These are phyloP conservation scores for Fusarium transvaalense DNA, from an alignment of 2,329 filamentous ascomycete genomes.

Conservation along the genomic window DNA sequence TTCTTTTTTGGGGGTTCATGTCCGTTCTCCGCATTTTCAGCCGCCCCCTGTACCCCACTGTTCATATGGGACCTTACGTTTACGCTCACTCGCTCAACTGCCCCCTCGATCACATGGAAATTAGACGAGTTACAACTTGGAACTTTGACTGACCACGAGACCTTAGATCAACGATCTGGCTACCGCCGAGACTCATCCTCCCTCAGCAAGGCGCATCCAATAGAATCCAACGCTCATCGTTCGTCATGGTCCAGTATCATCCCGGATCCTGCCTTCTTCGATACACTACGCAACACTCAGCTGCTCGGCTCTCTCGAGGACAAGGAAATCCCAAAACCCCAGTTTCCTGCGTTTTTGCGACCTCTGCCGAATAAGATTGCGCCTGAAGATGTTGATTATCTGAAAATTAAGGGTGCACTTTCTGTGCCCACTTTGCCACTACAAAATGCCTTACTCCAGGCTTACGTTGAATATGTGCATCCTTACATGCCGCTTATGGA, in stretches of 20 bases:
- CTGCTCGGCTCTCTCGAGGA: conserved; percentile 63
- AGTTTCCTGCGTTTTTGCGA: conserved; percentile 78
- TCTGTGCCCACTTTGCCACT: conserved; percentile 77
- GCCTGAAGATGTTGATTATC: conserved; percentile 84
- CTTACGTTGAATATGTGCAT: conserved; percentile 90
- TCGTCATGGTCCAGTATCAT: conserved; percentile 52
- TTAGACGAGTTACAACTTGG: conserved; percentile 13
- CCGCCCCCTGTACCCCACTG: conserved; percentile 45
- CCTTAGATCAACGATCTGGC: conserved; percentile 55
- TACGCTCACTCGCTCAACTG: conserved; percentile 14
- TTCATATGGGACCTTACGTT: background rate
- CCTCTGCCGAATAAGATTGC: conserved; percentile 82
- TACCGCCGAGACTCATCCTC: conserved; percentile 53
- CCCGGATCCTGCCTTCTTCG: conserved; percentile 53
- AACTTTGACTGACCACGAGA: conserved; percentile 52
- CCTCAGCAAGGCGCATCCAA: conserved; percentile 50
- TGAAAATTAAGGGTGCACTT: conserved; percentile 86
- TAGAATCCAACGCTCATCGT: conserved; percentile 42
- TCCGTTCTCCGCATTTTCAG: conserved; percentile 49
- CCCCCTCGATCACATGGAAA: conserved; percentile 45
- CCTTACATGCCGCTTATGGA: conserved; percentile 93
- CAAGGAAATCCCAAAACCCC: conserved; percentile 57
- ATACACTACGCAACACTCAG: conserved; percentile 57
- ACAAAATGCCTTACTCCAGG: conserved; percentile 83
- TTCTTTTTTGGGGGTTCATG: conserved; percentile 43